Percentiles rank a stretch among this genome's conserved stretches.
Conservation (phyloP, 345 rosid genomes). For the Citrus sinensis region DNA sequence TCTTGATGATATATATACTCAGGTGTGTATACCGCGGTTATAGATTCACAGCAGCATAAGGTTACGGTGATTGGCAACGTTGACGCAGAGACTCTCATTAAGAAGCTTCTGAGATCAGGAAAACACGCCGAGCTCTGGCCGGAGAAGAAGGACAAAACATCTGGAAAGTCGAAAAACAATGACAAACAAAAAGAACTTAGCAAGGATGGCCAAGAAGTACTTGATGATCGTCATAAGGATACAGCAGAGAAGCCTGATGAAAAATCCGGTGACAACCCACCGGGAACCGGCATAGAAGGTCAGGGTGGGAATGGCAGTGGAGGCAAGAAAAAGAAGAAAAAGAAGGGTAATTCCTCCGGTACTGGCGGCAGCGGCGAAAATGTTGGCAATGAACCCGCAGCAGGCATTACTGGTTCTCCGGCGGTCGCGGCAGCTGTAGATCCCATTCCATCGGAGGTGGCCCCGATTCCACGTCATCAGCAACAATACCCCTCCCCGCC, state of each 20-base stretch:
- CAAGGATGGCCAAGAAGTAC: conserved; percentile 10
- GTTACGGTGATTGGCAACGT: conserved; percentile 63
- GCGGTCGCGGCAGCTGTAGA: neutral
- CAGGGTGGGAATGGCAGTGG: conserved; percentile 7
- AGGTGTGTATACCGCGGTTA: conserved; percentile 53
- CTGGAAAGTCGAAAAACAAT: conserved; percentile 25
- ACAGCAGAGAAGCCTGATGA: conserved; percentile 19
- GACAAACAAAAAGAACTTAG: conserved; percentile 19
- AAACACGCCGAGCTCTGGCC: conserved; percentile 71
- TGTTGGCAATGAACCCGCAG: conserved; percentile 10
- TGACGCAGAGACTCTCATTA: conserved; percentile 44
- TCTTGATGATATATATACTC: neutral
- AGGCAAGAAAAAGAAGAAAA: conserved; percentile 42
- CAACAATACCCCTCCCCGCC: conserved; percentile 15
- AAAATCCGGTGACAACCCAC: conserved; percentile 11
- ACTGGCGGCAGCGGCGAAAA: conserved; percentile 15
- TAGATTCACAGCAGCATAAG: conserved; percentile 62
- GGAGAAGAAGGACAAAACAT: conserved; percentile 29
- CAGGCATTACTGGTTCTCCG: neutral
- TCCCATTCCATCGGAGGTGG: conserved; percentile 14
- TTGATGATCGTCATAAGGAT: conserved; percentile 8
- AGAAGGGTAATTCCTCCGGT: conserved; percentile 10
- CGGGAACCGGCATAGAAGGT: conserved; percentile 12
- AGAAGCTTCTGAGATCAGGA: conserved; percentile 52
- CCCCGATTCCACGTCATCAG: conserved; percentile 21